A percentile compares a stretch with the other conserved stretches of the same genome.
Evolutionary conservation across 768 basidiomycete species (phyloP).

Genomic region (Boletus huronensis): DNA sequence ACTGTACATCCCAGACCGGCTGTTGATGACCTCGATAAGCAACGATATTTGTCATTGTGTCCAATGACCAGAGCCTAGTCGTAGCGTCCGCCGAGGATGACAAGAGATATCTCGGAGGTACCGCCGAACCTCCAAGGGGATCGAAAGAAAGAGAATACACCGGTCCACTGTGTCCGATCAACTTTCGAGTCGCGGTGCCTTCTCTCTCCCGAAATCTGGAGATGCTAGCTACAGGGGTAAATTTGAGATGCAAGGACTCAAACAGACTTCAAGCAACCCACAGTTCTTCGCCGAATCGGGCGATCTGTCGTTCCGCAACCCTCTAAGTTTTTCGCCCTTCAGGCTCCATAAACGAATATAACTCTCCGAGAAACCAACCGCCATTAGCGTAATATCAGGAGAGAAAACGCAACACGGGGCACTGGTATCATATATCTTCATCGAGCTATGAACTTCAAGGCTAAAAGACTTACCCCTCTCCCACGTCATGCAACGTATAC

Average conservation of each 20-base stretch:
- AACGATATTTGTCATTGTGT: slow-evolving; percentile 90
- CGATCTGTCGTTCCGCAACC: slow-evolving; percentile 72
- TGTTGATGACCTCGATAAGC: slow-evolving; percentile 96
- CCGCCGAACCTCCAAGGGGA: slow-evolving; percentile 81
- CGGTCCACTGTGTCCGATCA: slow-evolving; percentile 95
- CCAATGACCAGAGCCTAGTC: slow-evolving; percentile 89
- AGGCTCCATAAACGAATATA: slow-evolving; percentile 93
- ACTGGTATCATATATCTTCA: slow-evolving; percentile 39
- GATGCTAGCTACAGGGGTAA: slow-evolving; percentile 44
- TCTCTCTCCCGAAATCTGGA: slow-evolving; percentile 72
- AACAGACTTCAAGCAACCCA: slow-evolving; percentile 35
- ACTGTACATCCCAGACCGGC: slow-evolving; percentile 98
- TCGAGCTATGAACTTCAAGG: background rate
- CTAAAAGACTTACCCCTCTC: slow-evolving; percentile 72
- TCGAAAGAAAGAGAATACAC: slow-evolving; percentile 95
- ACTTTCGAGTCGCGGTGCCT: slow-evolving; percentile 80
- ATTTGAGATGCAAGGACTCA: background rate
- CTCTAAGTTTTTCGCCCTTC: slow-evolving; percentile 85
- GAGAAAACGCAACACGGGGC: slow-evolving; percentile 87
- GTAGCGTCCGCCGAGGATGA: slow-evolving; percentile 94
- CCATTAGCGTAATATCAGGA: slow-evolving; percentile 85
- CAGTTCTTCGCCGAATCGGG: slow-evolving; percentile 64
- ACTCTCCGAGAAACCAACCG: slow-evolving; percentile 93
- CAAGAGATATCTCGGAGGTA: slow-evolving; percentile 81
- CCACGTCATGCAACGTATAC: slow-evolving; percentile 91